These are phyloP conservation scores for Calocybe gangraenosa DNA, from an alignment of 768 basidiomycete genomes.

Conservation along the genomic window DNA sequence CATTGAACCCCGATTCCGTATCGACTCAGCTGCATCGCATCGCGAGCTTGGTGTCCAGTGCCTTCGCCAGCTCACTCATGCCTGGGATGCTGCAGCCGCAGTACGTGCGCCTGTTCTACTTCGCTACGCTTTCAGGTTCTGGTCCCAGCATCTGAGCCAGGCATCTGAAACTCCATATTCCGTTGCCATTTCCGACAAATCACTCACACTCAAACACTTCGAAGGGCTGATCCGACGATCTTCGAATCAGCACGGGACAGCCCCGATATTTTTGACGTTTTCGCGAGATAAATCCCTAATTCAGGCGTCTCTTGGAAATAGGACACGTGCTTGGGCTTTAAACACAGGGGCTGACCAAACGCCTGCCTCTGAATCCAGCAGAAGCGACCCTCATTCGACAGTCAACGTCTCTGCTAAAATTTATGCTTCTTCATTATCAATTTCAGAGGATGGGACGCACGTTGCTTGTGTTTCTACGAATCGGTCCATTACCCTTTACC, in stretches of 20 bases:
- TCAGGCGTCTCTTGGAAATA: neutral
- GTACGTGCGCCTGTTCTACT: neutral
- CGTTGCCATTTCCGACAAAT: neutral
- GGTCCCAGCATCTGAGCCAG: neutral
- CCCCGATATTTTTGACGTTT: neutral
- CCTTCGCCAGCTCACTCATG: constrained; percentile 1
- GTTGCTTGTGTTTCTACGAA: too few relatives aligned
- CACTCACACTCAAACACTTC: neutral
- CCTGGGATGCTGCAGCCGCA: neutral
- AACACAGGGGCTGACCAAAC: neutral
- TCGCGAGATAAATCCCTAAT: neutral
- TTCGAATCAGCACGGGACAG: neutral
- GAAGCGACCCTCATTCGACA: neutral
- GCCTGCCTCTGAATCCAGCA: too few relatives aligned
- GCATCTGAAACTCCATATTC: neutral
- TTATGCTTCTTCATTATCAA: too few relatives aligned
- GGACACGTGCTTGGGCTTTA: neutral
- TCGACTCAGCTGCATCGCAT: neutral
- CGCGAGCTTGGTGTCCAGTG: constrained; percentile 4
- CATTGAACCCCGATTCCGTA: neutral
- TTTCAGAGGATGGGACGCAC: too few relatives aligned
- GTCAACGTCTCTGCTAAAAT: neutral
- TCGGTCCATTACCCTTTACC: too few relatives aligned
- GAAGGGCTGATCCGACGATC: neutral
- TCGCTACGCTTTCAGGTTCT: constrained; percentile 3